These are phyloP conservation scores for Sphagnum magellanicum DNA, from an alignment of 228 moss, liverwort and hornwort genomes.

Conservation along the genomic window DNA sequence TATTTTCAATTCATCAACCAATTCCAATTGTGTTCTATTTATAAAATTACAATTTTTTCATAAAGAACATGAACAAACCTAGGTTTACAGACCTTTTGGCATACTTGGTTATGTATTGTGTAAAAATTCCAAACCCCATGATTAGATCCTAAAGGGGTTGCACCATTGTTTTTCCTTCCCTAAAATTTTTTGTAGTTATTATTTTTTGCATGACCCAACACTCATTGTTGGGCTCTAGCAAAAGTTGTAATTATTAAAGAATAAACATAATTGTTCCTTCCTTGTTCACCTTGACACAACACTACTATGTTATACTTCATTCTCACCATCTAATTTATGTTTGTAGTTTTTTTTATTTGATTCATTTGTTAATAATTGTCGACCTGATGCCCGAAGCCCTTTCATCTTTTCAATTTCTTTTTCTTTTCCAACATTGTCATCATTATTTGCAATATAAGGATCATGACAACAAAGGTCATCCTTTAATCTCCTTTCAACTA, in stretches of 20 bases:
- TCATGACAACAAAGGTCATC: slow-evolving; percentile 98
- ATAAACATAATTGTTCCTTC: slow-evolving; percentile 11
- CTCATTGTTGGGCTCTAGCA: slow-evolving; percentile 35
- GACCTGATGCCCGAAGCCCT: slow-evolving; percentile 8
- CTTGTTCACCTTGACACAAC: slow-evolving; percentile 17
- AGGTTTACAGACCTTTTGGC: neutral
- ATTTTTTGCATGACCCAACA: slow-evolving; percentile 14
- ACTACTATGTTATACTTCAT: slow-evolving; percentile 8
- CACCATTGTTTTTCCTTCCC: slow-evolving; percentile 12
- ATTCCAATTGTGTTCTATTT: too few species aligned
- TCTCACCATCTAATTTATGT: neutral
- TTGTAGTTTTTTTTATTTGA: neutral
- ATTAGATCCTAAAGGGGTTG: slow-evolving; percentile 5
- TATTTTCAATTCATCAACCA: too few species aligned
- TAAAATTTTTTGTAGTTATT: neutral
- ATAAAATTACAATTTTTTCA: too few species aligned
- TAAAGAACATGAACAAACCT: neutral
- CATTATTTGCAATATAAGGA: slow-evolving; percentile 69
- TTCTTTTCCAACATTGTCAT: slow-evolving; percentile 70
- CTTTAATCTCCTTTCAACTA: slow-evolving; percentile 74
- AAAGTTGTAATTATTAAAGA: slow-evolving; percentile 33
- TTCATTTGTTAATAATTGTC: neutral
- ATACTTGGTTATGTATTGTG: slow-evolving; percentile 74
- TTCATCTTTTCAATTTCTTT: slow-evolving; percentile 58
- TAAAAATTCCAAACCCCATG: slow-evolving; percentile 65